Percentiles rank a stretch among this genome's conserved stretches.
Evolutionary conservation across 208 protist species (phyloP).

Genomic region (Acanthamoeba pearcei): DNA sequence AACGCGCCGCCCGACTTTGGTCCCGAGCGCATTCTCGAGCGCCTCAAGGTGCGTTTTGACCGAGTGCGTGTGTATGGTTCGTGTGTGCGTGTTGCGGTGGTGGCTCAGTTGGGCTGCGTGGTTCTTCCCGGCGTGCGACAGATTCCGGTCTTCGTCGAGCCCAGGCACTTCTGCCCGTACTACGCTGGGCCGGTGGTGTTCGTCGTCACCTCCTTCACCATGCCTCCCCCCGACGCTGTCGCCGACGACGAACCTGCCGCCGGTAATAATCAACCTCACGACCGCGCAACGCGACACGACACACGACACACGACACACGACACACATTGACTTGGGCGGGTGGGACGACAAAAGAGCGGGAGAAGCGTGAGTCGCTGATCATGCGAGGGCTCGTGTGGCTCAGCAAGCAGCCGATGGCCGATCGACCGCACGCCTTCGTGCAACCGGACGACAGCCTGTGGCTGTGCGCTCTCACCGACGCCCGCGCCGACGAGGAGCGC

Average conservation of each 20-base stretch:
- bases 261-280: not conserved
- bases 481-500: not conserved
- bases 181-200: not conserved
- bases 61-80: too few species aligned
- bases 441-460: not conserved
- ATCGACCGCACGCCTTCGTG: not conserved
- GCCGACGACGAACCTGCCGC: not conserved
- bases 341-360: not conserved
- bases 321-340: not conserved
- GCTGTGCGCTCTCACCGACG: constrained; percentile 1
- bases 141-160: not conserved
- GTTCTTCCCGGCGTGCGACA: too few species aligned
- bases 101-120: too few species aligned
- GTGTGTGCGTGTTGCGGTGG: too few species aligned
- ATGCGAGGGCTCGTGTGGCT: not conserved
- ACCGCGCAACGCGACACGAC: too few species aligned
- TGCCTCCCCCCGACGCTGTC: not conserved
- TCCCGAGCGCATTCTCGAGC: too few species aligned
- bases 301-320: not conserved
- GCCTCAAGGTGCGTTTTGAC: too few species aligned
- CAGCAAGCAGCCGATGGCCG: not conserved
- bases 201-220: not conserved
- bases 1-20: too few species aligned
- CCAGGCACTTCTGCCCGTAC: not conserved
- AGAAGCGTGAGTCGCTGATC: not conserved